Evolutionary conservation across 257 asterid genomes (phyloP), one percentile per base, ranked within the genome.

Genomic region (Solanum sitiens): DNA sequence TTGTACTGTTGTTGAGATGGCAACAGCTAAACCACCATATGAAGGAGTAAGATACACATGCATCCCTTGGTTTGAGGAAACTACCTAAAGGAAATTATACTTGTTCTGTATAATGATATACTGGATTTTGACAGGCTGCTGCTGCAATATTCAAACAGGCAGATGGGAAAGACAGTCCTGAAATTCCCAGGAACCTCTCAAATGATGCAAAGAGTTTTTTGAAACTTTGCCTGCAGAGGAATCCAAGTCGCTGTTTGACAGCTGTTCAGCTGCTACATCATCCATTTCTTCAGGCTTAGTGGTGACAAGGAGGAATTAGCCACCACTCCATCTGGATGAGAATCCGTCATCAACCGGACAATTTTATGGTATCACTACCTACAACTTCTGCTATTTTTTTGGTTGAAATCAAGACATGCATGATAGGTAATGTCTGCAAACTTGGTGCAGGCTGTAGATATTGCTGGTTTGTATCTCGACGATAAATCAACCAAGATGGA

Each of bases 1-100:
- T 16, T 95, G 98, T 91, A 91, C 96, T 37, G 90, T 93, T 87
- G 76, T 94, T 83, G 96, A 95, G 90, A 95, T 95, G 98, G 95
- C 95, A 84, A 91, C 97, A n/a, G 73, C 95, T 71, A 91, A 94
- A 89, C 94, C 96, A 67, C 96, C 95, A 72, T 92, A 90, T 65
- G 97, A 92, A 92, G 95, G 94, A 94, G 97, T 93, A 74, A 65
- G 32, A 86, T 86, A 75, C 37, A 1, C 33, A 25, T 44, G 3
- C 59, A 16, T 45, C 68, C 68, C 35, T 37, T 16, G 21, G 18
- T 47, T 80, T 47, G 84, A 45, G 0, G n/a, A n/a, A n/a, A 25
- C 13, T 76, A 44, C 63, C 84, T 15, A 42, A 74, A 44, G 30
- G 35, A 42, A 53, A 14, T 47, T 5, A 40, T n/a, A 47, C 37